Conservation (phyloP, 805 yeast species). For the Candida succiphila region DNA sequence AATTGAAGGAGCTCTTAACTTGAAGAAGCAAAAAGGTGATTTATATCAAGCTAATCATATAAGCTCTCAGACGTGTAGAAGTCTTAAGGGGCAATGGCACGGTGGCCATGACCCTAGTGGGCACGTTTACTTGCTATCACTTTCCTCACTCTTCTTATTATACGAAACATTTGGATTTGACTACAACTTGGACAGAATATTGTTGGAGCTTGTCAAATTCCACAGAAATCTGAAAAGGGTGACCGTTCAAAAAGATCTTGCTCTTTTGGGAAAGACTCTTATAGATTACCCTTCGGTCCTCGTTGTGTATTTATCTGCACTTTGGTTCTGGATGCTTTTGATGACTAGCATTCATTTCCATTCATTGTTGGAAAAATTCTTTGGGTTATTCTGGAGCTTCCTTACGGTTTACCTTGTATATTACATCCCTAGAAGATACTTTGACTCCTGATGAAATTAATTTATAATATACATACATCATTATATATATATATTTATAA, state of each 20-base stretch:
- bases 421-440: slow-evolving; percentile 19
- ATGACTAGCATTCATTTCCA: slow-evolving; percentile 85
- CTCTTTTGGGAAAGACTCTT: slow-evolving; percentile 1
- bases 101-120: slow-evolving; percentile 98
- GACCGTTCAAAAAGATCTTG: background rate
- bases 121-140: slow-evolving; percentile 72
- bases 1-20: slow-evolving; percentile 2
- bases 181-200: slow-evolving; percentile 5
- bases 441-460: background rate
- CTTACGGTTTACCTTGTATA: slow-evolving; percentile 39
- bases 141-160: slow-evolving; percentile 53
- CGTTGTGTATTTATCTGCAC: slow-evolving; percentile 24
- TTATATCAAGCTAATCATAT: slow-evolving; percentile 12
- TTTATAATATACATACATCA: background rate
- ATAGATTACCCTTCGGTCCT: slow-evolving; percentile 15
- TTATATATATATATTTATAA: slow-evolving; percentile 13
- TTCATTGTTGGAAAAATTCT: slow-evolving; percentile 61
- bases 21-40: background rate
- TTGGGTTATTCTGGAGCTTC: slow-evolving; percentile 60
- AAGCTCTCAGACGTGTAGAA: slow-evolving; percentile 38
- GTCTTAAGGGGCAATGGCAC: slow-evolving; percentile 54
- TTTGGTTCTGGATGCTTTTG: slow-evolving; percentile 85
- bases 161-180: slow-evolving; percentile 39
- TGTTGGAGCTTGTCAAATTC: slow-evolving; percentile 3
- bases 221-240: slow-evolving; percentile 1